Base-by-base conservation (phyloP, 805 yeast species). In the Ogataea nonfermentans region DNA sequence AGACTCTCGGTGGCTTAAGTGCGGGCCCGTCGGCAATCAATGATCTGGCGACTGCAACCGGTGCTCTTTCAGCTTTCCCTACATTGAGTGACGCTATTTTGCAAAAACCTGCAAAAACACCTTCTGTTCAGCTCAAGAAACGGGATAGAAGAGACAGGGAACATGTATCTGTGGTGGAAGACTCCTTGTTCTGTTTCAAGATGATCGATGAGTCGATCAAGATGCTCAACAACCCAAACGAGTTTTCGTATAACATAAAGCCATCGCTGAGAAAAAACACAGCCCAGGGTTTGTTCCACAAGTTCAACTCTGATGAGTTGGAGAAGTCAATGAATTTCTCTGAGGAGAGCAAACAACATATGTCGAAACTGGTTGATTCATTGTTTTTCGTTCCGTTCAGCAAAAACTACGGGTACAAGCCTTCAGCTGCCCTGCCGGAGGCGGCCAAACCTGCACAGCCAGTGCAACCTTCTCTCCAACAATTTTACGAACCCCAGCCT, bases 311-410 rank as follows among this genome's bases (percentile, higher is more conserved):
- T 6, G 49, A 45, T 16, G 31, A 39, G 13, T 34, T 52, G 37
- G 43, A 48, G 11, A 43, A 38, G 13, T 40, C 45, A 1, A 35
- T 51, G 36, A 29, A 35, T 4, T 41, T 41, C 12, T 25, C 41
- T 13, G 52, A 48, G 13, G 53, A 52, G 24, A 48, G 44, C 26
- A 57, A 40, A 32, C 48, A 43, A 12, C 57, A 52, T 34, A 47
- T 61, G 49, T 31, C 47, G 31, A 48, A 47, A 17, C 36, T 61
- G 27, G 53, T 60, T 22, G 66, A 63, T n/a, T 53, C 64, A 14
- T 34, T 62, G 17, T 43, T 62, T 26, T 63, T 54, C 37, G 49
- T 56, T n/a, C 65, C 66, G 10, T 59, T 53, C 37, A 50, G 57
- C 27, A 61, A 60, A 40, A 61, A 57, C 24, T 61, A 61, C 48